phyloP scores from a whole-genome alignment of 1,284 basidiomycete genomes.

The Farysia itapuensis region DNA sequence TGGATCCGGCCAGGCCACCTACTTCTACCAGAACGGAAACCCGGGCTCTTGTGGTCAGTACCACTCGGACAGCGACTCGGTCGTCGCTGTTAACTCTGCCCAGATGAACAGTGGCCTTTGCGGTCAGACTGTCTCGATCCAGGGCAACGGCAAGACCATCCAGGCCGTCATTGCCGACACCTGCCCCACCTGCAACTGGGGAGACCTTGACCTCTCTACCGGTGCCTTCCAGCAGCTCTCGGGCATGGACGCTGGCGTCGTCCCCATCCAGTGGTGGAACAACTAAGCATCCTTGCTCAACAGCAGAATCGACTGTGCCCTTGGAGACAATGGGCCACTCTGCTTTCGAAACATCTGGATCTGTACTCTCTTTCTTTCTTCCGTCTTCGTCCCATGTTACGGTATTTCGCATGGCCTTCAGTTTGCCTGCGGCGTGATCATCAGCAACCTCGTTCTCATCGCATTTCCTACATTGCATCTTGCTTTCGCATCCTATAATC shows the following conservation, averaged over 20 bases:
- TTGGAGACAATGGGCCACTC: too few relatives aligned
- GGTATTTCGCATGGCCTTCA: too few relatives aligned
- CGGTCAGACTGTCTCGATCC: slow-evolving; percentile 23
- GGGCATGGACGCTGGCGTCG: slow-evolving; percentile 13
- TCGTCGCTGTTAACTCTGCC: slow-evolving; percentile 34
- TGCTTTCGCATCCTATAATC: too few relatives aligned
- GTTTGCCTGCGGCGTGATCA: too few relatives aligned
- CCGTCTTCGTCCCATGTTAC: too few relatives aligned
- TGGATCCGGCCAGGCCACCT: slow-evolving; percentile 31
- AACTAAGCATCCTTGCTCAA: too few relatives aligned
- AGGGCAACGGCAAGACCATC: slow-evolving; percentile 35
- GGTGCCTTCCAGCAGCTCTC: slow-evolving; percentile 41
- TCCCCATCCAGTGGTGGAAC: slow-evolving; percentile 35
- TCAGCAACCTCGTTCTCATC: too few relatives aligned
- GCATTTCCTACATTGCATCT: too few relatives aligned
- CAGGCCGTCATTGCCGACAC: slow-evolving; percentile 28
- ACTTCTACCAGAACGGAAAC: slow-evolving; percentile 48
- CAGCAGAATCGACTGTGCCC: too few relatives aligned
- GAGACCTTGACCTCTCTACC: slow-evolving; percentile 37
- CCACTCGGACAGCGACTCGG: slow-evolving; percentile 25
- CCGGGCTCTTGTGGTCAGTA: slow-evolving; percentile 48
- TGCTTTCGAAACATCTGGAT: too few relatives aligned
- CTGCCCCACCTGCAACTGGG: slow-evolving; percentile 42
- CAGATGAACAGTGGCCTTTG: slow-evolving; percentile 27
- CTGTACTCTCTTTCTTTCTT: too few relatives aligned